Conservation (phyloP, 768 basidiomycete genomes). For the Glaciozyma martinii region DNA sequence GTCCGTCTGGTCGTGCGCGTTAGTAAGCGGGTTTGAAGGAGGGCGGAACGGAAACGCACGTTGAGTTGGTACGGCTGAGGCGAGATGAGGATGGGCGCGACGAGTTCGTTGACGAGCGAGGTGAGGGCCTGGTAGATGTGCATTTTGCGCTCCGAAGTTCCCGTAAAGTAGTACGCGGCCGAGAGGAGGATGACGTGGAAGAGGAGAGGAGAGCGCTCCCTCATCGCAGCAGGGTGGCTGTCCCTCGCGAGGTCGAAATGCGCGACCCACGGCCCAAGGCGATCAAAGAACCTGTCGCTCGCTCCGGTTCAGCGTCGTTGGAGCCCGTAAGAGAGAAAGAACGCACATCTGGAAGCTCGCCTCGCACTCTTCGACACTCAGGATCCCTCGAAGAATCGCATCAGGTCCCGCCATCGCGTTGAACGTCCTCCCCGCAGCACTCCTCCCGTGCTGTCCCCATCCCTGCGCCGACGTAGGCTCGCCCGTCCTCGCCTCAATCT, state of each 20-base stretch:
- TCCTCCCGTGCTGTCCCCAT: too few relatives aligned
- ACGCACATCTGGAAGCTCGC: conserved; percentile 6
- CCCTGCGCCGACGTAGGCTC: too few relatives aligned
- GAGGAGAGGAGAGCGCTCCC: conserved; percentile 12
- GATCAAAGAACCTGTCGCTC: neutral
- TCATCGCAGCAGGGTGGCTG: neutral
- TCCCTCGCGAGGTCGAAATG: neutral
- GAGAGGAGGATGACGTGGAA: conserved; percentile 17
- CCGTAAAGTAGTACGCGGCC: conserved; percentile 2
- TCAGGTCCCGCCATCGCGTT: neutral
- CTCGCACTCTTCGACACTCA: neutral
- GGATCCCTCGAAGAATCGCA: neutral
- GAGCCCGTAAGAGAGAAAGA: neutral
- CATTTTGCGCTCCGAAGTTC: neutral
- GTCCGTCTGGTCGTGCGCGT: neutral
- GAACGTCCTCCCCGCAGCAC: neutral
- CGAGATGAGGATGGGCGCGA: neutral
- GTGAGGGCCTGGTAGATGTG: neutral
- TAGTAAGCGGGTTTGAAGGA: accelerated
- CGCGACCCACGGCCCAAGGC: neutral
- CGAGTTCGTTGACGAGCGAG: conserved; percentile 5
- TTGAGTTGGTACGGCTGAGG: neutral
- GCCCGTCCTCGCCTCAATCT: neutral
- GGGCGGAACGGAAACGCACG: neutral
- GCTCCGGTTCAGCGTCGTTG: neutral